phyloP scores from a whole-genome alignment of 495 filamentous ascomycete genomes.

The Penicillium arizonense region DNA sequence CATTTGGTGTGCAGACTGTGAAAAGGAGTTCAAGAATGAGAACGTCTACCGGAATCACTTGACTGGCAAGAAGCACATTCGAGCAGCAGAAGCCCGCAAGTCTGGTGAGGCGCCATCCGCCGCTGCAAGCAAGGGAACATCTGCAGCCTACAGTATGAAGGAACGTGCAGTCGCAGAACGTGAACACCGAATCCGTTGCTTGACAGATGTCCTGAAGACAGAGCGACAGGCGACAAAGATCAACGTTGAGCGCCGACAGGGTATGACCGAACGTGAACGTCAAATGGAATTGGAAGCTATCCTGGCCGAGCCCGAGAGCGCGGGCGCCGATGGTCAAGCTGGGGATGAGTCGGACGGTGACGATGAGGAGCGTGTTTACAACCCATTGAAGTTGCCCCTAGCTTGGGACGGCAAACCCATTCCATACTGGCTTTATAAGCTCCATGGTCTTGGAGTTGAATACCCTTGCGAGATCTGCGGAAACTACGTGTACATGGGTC shows the following conservation, averaged over 20 bases:
- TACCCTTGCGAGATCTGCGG: conserved; percentile 96
- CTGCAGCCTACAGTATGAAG: conserved; percentile 62
- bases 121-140: conserved; percentile 19
- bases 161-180: conserved; percentile 88
- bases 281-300: conserved; percentile 89
- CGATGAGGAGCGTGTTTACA: conserved; percentile 84
- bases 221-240: conserved; percentile 82
- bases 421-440: conserved; percentile 97
- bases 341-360: conserved; percentile 65
- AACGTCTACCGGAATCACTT: conserved; percentile 92
- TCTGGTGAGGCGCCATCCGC: conserved; percentile 22
- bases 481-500: conserved; percentile 96
- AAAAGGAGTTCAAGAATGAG: conserved; percentile 92
- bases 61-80: conserved; percentile 87
- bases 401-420: conserved; percentile 99
- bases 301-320: conserved; percentile 57
- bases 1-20: conserved; percentile 84
- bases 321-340: conserved; percentile 44
- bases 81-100: conserved; percentile 63
- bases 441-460: conserved; percentile 93
- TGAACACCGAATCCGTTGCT: conserved; percentile 76
- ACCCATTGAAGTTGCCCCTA: conserved; percentile 90
- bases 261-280: conserved; percentile 93
- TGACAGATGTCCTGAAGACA: conserved; percentile 71
- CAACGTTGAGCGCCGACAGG: conserved; percentile 91